phyloP scores from a whole-genome alignment of 2,329 filamentous ascomycete genomes.

The Cladosporium sp. region DNA sequence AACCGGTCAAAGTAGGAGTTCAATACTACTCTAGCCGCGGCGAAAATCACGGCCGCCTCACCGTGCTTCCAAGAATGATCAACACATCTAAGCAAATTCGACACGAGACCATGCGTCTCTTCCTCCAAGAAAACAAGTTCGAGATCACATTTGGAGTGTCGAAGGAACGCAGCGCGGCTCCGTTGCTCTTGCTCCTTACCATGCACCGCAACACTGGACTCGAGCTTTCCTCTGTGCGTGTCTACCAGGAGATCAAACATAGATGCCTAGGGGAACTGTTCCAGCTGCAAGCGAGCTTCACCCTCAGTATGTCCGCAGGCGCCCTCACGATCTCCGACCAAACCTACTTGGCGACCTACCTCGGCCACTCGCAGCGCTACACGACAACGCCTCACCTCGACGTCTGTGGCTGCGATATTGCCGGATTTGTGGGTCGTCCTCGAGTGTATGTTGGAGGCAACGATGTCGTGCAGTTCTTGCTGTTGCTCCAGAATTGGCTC shows the following conservation, averaged over 20 bases:
- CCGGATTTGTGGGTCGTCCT: neutral
- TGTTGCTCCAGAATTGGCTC: neutral
- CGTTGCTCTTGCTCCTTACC: neutral
- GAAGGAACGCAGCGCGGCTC: neutral
- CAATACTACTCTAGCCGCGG: too few relatives aligned
- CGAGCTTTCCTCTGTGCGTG: neutral
- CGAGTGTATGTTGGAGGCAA: neutral
- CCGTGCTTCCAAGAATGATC: neutral
- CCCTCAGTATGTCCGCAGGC: neutral
- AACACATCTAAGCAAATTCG: neutral
- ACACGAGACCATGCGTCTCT: neutral
- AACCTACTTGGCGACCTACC: neutral
- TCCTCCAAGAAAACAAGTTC: neutral
- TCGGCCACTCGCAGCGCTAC: neutral
- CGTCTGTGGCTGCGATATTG: neutral
- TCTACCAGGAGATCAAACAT: neutral
- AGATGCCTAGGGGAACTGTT: neutral
- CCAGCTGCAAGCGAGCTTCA: neutral
- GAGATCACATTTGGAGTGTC: neutral
- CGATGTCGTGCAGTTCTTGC: neutral
- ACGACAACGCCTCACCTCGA: neutral
- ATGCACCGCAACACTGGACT: neutral
- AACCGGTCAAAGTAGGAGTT: neutral
- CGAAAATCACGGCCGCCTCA: neutral
- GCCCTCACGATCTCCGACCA: neutral